Percentiles rank a stretch among this genome's conserved stretches.
Evolutionary conservation across 1,284 basidiomycete genomes (phyloP).

Genomic region (Cryptococcus jaspeensis): DNA sequence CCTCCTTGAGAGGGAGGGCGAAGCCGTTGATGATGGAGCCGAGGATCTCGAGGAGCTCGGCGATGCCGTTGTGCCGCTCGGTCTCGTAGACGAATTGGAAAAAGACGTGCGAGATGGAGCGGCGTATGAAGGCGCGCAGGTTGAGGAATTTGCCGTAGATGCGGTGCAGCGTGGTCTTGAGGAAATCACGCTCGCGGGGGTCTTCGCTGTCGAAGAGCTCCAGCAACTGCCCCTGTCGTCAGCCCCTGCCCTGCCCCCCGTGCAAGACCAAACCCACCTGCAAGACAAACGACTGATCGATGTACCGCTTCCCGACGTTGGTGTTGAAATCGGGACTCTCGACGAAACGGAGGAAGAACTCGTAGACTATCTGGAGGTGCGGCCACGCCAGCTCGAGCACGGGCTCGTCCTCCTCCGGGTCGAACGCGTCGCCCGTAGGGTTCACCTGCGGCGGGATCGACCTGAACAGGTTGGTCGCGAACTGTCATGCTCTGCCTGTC

Average conservation of each 20-base stretch:
- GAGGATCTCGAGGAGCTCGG: constrained; percentile 95
- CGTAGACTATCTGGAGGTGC: constrained; percentile 98
- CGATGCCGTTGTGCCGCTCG: constrained; percentile 98
- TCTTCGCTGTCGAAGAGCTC: constrained; percentile 99
- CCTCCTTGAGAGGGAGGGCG: constrained; percentile 95
- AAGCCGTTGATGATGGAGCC: constrained; percentile 99
- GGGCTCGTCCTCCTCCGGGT: constrained; percentile 99
- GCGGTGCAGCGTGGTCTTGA: constrained; percentile 97
- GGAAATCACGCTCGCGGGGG: constrained; percentile 96
- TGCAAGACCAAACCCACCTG: constrained; percentile 49
- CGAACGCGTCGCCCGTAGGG: constrained; percentile 95
- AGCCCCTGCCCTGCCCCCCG: not conserved
- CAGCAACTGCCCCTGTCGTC: constrained; percentile 62
- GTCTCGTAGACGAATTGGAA: constrained; percentile 99
- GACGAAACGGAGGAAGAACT: constrained; percentile 99
- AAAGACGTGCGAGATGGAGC: constrained; percentile 99
- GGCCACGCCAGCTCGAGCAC: constrained; percentile 99
- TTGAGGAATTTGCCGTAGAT: constrained; percentile 99
- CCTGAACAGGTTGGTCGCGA: constrained; percentile 95
- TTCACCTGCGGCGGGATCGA: constrained; percentile 99
- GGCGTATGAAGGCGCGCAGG: constrained; percentile 94
- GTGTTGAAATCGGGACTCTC: constrained; percentile 99
- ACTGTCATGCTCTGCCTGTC: constrained; percentile 56
- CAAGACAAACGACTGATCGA: constrained; percentile 94
- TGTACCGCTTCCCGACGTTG: constrained; percentile 94